Evolutionary conservation across 805 yeast species (phyloP).

Genomic region (Nakazawaea holstii): DNA sequence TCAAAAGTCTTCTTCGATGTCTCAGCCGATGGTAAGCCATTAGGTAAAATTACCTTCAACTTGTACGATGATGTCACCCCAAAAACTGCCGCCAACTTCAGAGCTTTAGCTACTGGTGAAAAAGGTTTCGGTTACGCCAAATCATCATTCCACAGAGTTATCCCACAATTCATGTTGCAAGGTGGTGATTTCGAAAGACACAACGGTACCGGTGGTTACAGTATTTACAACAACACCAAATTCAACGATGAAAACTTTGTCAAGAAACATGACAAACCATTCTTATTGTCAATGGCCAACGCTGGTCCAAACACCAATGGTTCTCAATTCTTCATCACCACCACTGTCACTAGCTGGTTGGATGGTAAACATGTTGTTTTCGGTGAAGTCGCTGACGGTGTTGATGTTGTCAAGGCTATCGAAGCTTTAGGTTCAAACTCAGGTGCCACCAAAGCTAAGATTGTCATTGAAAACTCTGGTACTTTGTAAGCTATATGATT

Average conservation of each 20-base stretch:
- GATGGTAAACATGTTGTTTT: slow-evolving; percentile 95
- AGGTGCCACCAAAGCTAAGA: slow-evolving; percentile 41
- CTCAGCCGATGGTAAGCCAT: slow-evolving; percentile 41
- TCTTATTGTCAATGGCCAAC: slow-evolving; percentile 91
- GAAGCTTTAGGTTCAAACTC: slow-evolving; percentile 55
- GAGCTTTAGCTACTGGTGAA: slow-evolving; percentile 86
- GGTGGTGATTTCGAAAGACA: slow-evolving; percentile 84
- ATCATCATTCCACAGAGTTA: slow-evolving; percentile 92
- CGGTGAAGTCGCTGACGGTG: slow-evolving; percentile 86
- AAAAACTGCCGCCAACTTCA: slow-evolving; percentile 94
- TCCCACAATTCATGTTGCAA: slow-evolving; percentile 94
- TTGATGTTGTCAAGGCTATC: slow-evolving; percentile 78
- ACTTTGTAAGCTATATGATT: slow-evolving; percentile 34
- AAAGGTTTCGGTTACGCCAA: slow-evolving; percentile 86
- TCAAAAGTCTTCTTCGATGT: slow-evolving; percentile 37
- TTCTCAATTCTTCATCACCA: slow-evolving; percentile 94
- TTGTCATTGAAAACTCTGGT: slow-evolving; percentile 53
- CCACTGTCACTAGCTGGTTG: slow-evolving; percentile 82
- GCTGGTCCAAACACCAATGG: slow-evolving; percentile 99
- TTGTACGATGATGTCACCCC: slow-evolving; percentile 89
- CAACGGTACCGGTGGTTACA: slow-evolving; percentile 90
- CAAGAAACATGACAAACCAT: slow-evolving; percentile 72
- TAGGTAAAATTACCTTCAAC: slow-evolving; percentile 83
- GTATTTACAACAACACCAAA: slow-evolving; percentile 67
- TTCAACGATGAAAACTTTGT: slow-evolving; percentile 75